Base-by-base conservation (phyloP, 169 alveolate species). In the Eimeria acervulina region DNA sequence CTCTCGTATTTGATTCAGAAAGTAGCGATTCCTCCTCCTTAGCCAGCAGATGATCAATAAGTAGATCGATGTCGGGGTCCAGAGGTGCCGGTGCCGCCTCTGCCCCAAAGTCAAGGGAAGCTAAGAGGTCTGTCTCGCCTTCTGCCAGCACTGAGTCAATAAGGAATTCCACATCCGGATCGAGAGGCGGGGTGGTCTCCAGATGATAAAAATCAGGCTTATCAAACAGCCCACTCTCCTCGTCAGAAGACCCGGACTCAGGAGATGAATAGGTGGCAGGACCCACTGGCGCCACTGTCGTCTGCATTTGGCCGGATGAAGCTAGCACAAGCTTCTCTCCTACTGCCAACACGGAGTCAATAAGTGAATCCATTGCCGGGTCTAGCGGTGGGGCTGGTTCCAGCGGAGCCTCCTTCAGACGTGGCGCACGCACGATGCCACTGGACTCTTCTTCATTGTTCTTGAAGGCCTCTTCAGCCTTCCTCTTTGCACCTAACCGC, bases 311-410 rank as follows among this genome's bases (percentile, higher is more conserved):
- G 80, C 47, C n/a, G n/a, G 80, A 12, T 33, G 47, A 1, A 8
- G 28, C 42, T 15, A 68, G 44, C 21, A 68, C 47, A 68, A 17
- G 0, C 7, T 33, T 15, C n/a, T 68, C 80, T 68, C 80, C 80
- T 33, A 33, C 47, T 68, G 80, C 80, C 80, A 68, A 68, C 47
- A 68, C 80, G 12, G 47, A 12, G 47, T 68, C 80, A 33, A 68
- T 68, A 68, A 68, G 80, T 17, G 19, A 28, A 68, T 68, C 80
- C 4, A 68, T 31, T 2, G 1, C 80, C 47, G 80, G 80, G 44
- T 68, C 80, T 6, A 68, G 80, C 8, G 44, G 28, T 33, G 80
- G 80, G 23, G 80, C 28, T 33, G 80, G n/a, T 15, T 31, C 47
- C 47, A 33, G 47, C 47, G 23, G 47, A 15, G 47, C 26, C n/a